Evolutionary conservation across 371 early-diverging fungal genomes (phyloP).

Genomic region (Rhizopus microsporus): DNA sequence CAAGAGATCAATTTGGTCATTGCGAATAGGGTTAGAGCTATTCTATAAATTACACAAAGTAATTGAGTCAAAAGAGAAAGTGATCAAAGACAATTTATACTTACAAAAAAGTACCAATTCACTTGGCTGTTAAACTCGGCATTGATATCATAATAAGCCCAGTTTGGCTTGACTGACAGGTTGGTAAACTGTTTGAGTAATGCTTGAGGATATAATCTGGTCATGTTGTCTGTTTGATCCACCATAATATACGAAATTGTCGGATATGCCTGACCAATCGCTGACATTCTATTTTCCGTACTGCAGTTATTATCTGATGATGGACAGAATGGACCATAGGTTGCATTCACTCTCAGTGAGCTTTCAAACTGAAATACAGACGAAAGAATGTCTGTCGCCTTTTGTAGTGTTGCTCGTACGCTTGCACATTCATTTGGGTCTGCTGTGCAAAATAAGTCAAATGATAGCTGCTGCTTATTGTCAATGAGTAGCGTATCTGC

Average conservation of each 20-base stretch:
- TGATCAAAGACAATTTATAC: neutral
- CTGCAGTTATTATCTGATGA: slow-evolving; percentile 31
- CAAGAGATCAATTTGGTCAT: slow-evolving; percentile 47
- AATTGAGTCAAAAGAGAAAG: slow-evolving; percentile 8
- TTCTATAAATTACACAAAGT: slow-evolving; percentile 15
- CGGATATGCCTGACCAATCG: slow-evolving; percentile 49
- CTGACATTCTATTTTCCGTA: slow-evolving; percentile 18
- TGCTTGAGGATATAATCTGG: slow-evolving; percentile 67
- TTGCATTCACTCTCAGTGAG: slow-evolving; percentile 56
- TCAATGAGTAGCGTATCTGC: slow-evolving; percentile 2
- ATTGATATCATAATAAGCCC: slow-evolving; percentile 53
- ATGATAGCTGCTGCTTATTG: slow-evolving; percentile 6
- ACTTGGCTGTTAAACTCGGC: slow-evolving; percentile 64
- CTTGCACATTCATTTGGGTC: slow-evolving; percentile 10
- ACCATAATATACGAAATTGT: slow-evolving; percentile 47
- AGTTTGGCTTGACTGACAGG: slow-evolving; percentile 30
- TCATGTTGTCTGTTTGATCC: slow-evolving; percentile 40
- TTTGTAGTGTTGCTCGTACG: slow-evolving; percentile 16
- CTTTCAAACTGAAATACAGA: slow-evolving; percentile 38
- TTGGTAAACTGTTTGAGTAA: slow-evolving; percentile 58
- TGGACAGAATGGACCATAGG: slow-evolving; percentile 55
- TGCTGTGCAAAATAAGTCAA: slow-evolving; percentile 17
- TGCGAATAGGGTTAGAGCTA: slow-evolving; percentile 10
- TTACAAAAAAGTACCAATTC: slow-evolving; percentile 50
- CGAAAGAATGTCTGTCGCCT: slow-evolving; percentile 34